Evolutionary conservation across 352 stramenopile genomes (phyloP).

Genomic region (Phytophthora sojae): DNA sequence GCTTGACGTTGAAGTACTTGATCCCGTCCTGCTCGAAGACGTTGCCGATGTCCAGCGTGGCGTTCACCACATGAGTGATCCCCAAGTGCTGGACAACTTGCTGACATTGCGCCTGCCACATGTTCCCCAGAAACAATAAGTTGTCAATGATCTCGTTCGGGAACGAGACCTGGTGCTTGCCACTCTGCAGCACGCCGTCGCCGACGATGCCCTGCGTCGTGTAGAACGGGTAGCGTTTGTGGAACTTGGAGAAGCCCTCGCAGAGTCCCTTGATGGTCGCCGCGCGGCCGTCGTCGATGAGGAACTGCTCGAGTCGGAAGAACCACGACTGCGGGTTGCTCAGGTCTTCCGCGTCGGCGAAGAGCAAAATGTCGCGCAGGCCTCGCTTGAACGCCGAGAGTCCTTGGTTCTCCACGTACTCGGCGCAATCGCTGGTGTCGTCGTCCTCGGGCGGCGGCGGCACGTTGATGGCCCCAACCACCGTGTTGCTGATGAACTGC

Average conservation of each 20-base stretch:
- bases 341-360: conserved; percentile 46
- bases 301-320: conserved; percentile 44
- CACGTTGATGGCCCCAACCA: conserved; percentile 65
- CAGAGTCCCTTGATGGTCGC: conserved; percentile 53
- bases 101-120: conserved; percentile 71
- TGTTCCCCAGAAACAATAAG: conserved; percentile 79
- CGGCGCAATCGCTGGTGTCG: conserved; percentile 12
- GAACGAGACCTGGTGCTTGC: conserved; percentile 58
- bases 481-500: conserved; percentile 44
- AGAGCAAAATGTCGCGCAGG: conserved; percentile 63
- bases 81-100: conserved; percentile 63
- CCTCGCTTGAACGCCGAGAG: conserved; percentile 45
- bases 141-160: conserved; percentile 74
- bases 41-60: conserved; percentile 64
- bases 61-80: conserved; percentile 82
- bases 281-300: conserved; percentile 56
- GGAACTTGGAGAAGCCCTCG: conserved; percentile 53
- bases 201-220: conserved; percentile 39
- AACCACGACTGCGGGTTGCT: conserved; percentile 41
- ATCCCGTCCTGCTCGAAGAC: conserved; percentile 56
- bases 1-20: conserved; percentile 70
- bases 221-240: conserved; percentile 73
- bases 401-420: conserved; percentile 30
- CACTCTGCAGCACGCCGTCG: conserved; percentile 37
- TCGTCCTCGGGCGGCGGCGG: conserved; percentile 50